Percentiles rank a stretch among this genome's conserved stretches.
phyloP scores from a whole-genome alignment of 805 yeast genomes.

The Starmerella stellata region DNA sequence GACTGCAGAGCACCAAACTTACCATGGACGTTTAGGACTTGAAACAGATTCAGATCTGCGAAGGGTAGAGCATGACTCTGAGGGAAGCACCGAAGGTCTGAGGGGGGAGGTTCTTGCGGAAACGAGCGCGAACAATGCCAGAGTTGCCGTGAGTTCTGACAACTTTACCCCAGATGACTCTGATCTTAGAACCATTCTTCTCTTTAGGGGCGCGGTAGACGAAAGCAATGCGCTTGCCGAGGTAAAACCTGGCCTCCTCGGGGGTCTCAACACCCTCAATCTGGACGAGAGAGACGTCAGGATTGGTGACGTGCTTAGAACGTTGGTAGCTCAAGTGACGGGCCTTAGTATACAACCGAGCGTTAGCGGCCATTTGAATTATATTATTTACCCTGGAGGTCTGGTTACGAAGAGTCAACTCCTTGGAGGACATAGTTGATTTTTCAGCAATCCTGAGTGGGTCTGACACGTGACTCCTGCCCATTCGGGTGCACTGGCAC shows the following conservation, averaged over 20 bases:
- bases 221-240: constrained; percentile 98
- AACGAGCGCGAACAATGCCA: constrained; percentile 96
- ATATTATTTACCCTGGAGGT: neutral
- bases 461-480: neutral
- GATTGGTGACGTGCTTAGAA: constrained; percentile 95
- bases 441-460: constrained; percentile 14
- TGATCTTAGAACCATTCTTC: constrained; percentile 95
- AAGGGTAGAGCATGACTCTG: constrained; percentile 99
- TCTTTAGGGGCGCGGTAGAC: constrained; percentile 98
- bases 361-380: constrained; percentile 18
- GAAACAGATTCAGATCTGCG: constrained; percentile 94
- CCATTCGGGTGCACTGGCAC: too few species aligned
- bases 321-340: constrained; percentile 99
- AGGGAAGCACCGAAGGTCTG: constrained; percentile 99
- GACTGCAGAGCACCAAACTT: too few species aligned
- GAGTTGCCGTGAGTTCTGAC: constrained; percentile 98
- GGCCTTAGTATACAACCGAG: constrained; percentile 88
- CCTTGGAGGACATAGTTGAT: constrained; percentile 11
- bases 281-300: constrained; percentile 90
- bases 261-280: constrained; percentile 87
- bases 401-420: neutral
- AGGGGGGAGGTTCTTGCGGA: constrained; percentile 98
- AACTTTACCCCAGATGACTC: constrained; percentile 99
- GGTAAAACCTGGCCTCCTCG: constrained; percentile 95
- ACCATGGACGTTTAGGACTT: too few species aligned